These are phyloP conservation scores for Eucalyptus curtisii DNA, from an alignment of 345 rosid genomes.

Conservation along the genomic window DNA sequence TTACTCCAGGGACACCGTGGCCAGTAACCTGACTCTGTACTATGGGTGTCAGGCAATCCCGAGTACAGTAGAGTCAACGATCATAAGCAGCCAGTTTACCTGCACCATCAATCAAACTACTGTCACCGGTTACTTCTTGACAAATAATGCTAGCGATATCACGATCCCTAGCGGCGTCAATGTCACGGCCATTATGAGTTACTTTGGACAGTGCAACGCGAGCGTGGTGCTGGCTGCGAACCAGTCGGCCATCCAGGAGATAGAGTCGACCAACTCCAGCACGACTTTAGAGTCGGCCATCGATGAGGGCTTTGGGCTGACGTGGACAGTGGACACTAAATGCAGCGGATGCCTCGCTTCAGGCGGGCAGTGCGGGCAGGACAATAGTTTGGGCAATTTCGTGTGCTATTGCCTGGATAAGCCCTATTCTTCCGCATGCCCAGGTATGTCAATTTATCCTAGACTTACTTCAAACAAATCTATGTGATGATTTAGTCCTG, in stretches of 20 bases:
- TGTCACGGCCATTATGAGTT: neutral
- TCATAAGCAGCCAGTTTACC: neutral
- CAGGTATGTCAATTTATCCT: neutral
- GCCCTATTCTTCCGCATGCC: neutral
- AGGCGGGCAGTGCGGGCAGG: neutral
- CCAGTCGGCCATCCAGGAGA: neutral
- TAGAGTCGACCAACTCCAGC: neutral
- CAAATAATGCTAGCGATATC: neutral
- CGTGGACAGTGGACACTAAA: neutral
- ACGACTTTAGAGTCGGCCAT: neutral
- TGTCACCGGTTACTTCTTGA: neutral
- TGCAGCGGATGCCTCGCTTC: neutral
- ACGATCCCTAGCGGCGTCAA: no score
- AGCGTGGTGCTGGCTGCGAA: neutral
- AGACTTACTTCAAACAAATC: neutral
- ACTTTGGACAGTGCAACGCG: neutral
- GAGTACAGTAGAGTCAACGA: rapidly evolving
- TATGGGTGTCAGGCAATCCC: neutral
- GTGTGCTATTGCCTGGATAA: neutral
- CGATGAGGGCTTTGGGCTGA: neutral
- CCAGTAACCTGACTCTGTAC: neutral
- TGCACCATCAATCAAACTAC: neutral
- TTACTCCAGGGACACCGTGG: neutral
- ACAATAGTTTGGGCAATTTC: neutral
- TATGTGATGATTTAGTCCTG: neutral